A percentile compares a stretch with the other conserved stretches of the same genome.
phyloP scores from a whole-genome alignment of 495 filamentous ascomycete species.

The Wilcoxina mikolae region DNA sequence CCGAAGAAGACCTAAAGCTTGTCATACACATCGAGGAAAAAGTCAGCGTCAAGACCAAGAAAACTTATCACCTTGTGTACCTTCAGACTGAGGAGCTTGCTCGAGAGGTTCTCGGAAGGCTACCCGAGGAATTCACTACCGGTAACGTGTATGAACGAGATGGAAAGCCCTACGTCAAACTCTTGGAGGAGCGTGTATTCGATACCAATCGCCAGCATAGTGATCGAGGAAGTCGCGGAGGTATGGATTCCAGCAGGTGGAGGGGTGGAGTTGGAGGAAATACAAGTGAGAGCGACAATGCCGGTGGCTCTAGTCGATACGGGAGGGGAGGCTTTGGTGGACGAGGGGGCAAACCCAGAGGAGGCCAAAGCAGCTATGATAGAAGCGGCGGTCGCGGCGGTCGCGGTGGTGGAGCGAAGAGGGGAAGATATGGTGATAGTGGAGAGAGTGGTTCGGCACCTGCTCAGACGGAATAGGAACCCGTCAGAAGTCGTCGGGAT shows the following conservation, averaged over 20 bases:
- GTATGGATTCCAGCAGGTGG: constrained; percentile 61
- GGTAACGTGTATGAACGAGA: constrained; percentile 43
- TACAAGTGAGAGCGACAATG: constrained; percentile 55
- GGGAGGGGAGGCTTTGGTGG: constrained; percentile 40
- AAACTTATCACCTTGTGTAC: constrained; percentile 61
- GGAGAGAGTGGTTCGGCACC: background rate
- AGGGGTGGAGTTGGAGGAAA: constrained; percentile 35
- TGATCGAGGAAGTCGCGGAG: constrained; percentile 52
- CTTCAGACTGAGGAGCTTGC: constrained; percentile 67
- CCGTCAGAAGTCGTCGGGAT: background rate
- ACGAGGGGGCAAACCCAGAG: constrained; percentile 36
- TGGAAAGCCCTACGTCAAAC: constrained; percentile 62
- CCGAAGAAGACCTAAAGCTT: constrained; percentile 65
- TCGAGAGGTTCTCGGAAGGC: constrained; percentile 53
- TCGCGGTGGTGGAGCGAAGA: constrained; percentile 33
- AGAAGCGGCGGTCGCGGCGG: constrained; percentile 31
- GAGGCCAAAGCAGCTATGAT: constrained; percentile 29
- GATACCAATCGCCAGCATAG: constrained; percentile 39
- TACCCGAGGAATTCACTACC: constrained; percentile 59
- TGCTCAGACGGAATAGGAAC: constrained; percentile 1
- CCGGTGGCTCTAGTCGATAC: constrained; percentile 37
- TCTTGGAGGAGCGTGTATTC: constrained; percentile 46
- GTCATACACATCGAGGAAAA: constrained; percentile 53
- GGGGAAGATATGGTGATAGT: constrained; percentile 15
- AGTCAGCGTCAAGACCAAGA: constrained; percentile 41